phyloP scores from a whole-genome alignment of 148 eudicot genomes.

The Selenicereus undatus region DNA sequence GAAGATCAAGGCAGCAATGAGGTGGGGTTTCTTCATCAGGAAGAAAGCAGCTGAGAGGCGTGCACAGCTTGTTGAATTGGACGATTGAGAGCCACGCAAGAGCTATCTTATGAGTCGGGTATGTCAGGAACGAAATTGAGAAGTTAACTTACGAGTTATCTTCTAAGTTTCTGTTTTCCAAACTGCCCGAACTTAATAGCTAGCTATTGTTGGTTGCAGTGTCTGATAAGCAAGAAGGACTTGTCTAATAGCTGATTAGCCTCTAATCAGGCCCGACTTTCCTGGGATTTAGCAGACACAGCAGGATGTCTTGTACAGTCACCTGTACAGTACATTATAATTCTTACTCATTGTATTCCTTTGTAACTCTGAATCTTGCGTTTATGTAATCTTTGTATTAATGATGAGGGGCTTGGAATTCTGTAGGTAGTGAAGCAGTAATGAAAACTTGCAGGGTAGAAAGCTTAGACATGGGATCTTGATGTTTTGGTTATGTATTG shows the following conservation, averaged over 20 bases:
- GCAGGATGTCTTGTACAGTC: slow-evolving; percentile 25
- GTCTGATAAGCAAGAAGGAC: no score
- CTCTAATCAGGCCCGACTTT: slow-evolving; percentile 9
- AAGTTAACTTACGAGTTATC: no score
- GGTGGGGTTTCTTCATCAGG: slow-evolving; percentile 93
- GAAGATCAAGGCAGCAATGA: slow-evolving; percentile 91
- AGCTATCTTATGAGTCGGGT: no score
- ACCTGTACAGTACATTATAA: slow-evolving; percentile 32
- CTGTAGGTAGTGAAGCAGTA: neutral
- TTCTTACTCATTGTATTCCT: slow-evolving; percentile 8
- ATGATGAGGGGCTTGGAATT: neutral
- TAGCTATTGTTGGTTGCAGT: no score
- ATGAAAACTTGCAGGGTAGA: neutral
- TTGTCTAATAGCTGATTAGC: no score
- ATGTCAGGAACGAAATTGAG: no score
- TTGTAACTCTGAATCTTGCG: neutral
- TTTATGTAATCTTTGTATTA: neutral
- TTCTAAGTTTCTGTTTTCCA: no score
- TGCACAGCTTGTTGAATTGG: slow-evolving; percentile 72
- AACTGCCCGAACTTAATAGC: no score
- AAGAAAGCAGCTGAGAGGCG: slow-evolving; percentile 94
- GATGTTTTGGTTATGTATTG: neutral
- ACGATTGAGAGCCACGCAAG: slow-evolving; percentile 34
- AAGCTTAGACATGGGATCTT: no score
- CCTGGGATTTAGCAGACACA: slow-evolving; percentile 20